Evolutionary conservation across 805 yeast species (phyloP), one percentile per base, ranked within the genome.

Genomic region (Candida tallmaniae): DNA sequence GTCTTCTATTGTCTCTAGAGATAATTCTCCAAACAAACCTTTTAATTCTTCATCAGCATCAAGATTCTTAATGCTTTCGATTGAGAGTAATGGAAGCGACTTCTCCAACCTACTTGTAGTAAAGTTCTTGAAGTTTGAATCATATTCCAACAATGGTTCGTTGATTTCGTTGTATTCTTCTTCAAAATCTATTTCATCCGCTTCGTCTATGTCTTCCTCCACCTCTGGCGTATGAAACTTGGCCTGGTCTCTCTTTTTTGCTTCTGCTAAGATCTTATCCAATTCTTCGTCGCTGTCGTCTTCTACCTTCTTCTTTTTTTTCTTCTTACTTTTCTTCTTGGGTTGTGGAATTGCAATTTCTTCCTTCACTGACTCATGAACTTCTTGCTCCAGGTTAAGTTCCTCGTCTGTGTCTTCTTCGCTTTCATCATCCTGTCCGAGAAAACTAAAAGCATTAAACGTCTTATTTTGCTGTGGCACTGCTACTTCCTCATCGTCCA

Each of bases 1-100:
- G 54, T 83, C 90, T 35, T 79, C 82, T 13, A 83, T 68, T 0
- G 84, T 77, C 27, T 78, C 83, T 5, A 70, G 52, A 1, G 88
- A 78, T 11, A 84, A 55, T 46, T 79, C 78, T 10, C 90, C 94
- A 58, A 86, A 83, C 32, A 86, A 58, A 40, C 70, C 64, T 38
- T 73, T 73, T 48, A 81, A 78, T 51, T 86, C 95, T 26, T 73
- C 72, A 47, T 86, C 94, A 1, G 90, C 83, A 51, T 85, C 90
- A 29, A 86, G 60, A 39, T 77, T 72, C 38, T 71, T 70, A 4
- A 69, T 47, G 19, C 71, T 58, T 3, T 51, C 53, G 3, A 80
- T 54, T 11, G 68, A 57, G 10, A 81, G 52, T 6, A 76, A 51
- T 2, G 60, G 45, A 2, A 71, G 48, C 9, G 67, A 52, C 22